These are phyloP conservation scores for Warburgia ugandensis DNA, from an alignment of 164 flowering plant species.

Conservation along the genomic window DNA sequence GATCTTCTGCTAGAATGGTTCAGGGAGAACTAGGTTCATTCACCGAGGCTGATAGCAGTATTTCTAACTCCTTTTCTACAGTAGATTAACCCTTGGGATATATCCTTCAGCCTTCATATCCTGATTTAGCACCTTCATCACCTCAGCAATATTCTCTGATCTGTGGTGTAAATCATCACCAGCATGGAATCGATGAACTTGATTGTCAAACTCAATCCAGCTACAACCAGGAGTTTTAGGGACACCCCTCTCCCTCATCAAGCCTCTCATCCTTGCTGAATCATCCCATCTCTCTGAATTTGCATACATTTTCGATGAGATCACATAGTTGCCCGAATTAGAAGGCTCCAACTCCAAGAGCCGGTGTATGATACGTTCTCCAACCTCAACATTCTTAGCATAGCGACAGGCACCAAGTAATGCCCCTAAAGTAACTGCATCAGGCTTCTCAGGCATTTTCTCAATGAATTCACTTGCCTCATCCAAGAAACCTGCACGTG, in stretches of 20 bases:
- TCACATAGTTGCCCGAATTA: constrained; percentile 57
- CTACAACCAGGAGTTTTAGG: constrained; percentile 62
- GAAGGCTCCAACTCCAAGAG: constrained; percentile 49
- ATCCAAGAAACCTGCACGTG: constrained; percentile 57
- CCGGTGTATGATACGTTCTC: constrained; percentile 39
- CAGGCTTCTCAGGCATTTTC: constrained; percentile 63
- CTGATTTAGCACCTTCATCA: constrained; percentile 5
- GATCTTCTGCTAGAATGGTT: no score
- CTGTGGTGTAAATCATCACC: constrained; percentile 18
- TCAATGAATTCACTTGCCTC: constrained; percentile 61
- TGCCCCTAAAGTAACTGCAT: constrained; percentile 51
- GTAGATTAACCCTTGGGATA: constrained; percentile 6
- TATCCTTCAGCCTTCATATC: constrained; percentile 18
- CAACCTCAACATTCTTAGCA: constrained; percentile 30
- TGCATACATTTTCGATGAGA: constrained; percentile 62
- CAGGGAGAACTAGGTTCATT: background rate
- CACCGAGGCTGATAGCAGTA: background rate
- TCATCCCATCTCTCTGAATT: constrained; percentile 49
- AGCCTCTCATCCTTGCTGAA: constrained; percentile 50
- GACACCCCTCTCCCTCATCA: constrained; percentile 56
- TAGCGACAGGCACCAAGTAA: constrained; percentile 66
- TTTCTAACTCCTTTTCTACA: background rate
- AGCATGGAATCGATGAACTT: constrained; percentile 20
- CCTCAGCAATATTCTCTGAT: constrained; percentile 14
- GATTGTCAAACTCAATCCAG: constrained; percentile 21